A percentile compares a stretch with the other conserved stretches of the same genome.
These are phyloP conservation scores for Mycena latifolia DNA, from an alignment of 768 basidiomycete species.

Conservation along the genomic window DNA sequence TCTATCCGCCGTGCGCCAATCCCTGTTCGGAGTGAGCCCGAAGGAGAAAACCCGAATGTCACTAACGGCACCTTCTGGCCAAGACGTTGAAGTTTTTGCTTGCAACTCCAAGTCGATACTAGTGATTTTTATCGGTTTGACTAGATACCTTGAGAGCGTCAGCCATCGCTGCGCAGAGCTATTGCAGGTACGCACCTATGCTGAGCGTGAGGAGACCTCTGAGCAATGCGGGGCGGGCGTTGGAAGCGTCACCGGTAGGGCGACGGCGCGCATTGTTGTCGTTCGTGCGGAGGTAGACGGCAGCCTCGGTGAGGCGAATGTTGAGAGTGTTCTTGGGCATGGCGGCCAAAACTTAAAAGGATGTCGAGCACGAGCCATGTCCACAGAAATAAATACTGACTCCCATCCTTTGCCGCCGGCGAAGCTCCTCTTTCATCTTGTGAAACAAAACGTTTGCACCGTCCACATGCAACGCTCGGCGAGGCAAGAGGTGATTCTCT, in stretches of 20 bases:
- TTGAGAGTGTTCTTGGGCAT: slow-evolving; percentile 41
- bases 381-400: not conserved
- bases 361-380: not conserved
- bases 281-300: slow-evolving; percentile 57
- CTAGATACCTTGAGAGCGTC: slow-evolving; percentile 47
- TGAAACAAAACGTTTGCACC: too few relatives aligned
- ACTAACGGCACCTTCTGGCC: slow-evolving; percentile 82
- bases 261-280: slow-evolving; percentile 47
- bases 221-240: slow-evolving; percentile 66
- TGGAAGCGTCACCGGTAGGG: slow-evolving; percentile 31
- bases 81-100: slow-evolving; percentile 78
- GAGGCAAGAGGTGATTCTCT: too few relatives aligned
- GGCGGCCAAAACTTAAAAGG: not conserved
- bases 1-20: slow-evolving; percentile 82
- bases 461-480: too few relatives aligned
- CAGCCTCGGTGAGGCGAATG: slow-evolving; percentile 64
- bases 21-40: slow-evolving; percentile 47
- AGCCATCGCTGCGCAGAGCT: slow-evolving; percentile 4
- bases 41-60: slow-evolving; percentile 5
- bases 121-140: slow-evolving; percentile 87
- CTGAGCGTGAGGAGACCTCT: slow-evolving; percentile 75
- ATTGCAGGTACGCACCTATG: slow-evolving; percentile 26
- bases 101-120: slow-evolving; percentile 86
- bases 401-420: too few relatives aligned
- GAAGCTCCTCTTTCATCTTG: too few relatives aligned